Conservation (phyloP, 345 rosid genomes). For the Gynandropsis gynandra region DNA sequence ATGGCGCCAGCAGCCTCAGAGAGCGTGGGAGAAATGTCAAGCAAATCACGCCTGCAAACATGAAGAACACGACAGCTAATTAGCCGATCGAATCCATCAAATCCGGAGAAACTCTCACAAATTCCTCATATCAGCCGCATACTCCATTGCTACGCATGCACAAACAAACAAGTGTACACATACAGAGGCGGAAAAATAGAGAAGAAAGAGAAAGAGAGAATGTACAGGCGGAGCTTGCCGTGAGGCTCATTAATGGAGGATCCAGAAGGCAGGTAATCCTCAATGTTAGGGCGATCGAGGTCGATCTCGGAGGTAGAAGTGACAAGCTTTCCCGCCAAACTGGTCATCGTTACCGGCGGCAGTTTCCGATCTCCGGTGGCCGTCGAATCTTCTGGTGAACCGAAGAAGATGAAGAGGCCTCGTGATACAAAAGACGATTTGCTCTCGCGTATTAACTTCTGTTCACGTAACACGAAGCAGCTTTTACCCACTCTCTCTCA, state of each 20-base stretch:
- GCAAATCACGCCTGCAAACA: conserved; percentile 62
- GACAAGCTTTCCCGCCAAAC: conserved; percentile 35
- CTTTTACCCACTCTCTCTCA: not conserved
- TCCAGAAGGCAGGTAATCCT: conserved; percentile 92
- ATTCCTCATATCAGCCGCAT: not conserved
- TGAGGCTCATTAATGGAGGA: conserved; percentile 70
- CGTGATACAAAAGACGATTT: not conserved
- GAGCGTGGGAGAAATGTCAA: conserved; percentile 80
- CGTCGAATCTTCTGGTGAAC: not conserved
- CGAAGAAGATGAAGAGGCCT: not conserved
- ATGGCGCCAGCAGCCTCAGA: conserved; percentile 99
- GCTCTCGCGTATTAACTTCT: not conserved
- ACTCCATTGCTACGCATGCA: not conserved
- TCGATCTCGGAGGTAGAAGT: conserved; percentile 75
- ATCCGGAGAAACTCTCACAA: not conserved
- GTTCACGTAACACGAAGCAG: not conserved
- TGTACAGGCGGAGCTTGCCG: conserved; percentile 82
- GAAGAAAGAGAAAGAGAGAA: too few relatives aligned
- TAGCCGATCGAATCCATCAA: not conserved
- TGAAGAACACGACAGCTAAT: not conserved
- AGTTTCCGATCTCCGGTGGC: conserved; percentile 20
- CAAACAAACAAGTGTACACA: not conserved
- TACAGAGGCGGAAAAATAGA: too few relatives aligned
- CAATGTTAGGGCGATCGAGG: conserved; percentile 77
- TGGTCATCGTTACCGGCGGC: conserved; percentile 15